Percentiles rank a stretch among this genome's conserved stretches.
phyloP scores from a whole-genome alignment of 148 eudicot genomes.

The Fagopyrum tataricum region DNA sequence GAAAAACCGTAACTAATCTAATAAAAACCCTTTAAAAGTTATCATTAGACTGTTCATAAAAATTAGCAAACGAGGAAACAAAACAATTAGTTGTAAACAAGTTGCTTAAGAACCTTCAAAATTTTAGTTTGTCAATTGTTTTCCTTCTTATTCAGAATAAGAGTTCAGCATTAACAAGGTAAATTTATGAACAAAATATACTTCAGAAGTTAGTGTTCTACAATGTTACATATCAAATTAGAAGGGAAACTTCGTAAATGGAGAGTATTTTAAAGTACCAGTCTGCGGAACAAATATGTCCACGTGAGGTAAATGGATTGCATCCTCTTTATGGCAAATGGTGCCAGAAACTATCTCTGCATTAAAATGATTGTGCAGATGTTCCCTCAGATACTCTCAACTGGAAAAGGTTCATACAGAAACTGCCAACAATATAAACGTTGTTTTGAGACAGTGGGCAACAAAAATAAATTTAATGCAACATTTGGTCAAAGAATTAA shows the following conservation, averaged over 20 bases:
- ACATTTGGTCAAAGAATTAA: neutral
- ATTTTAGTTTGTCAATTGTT: neutral
- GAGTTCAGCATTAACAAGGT: neutral
- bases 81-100: neutral
- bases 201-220: neutral
- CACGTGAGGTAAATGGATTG: conserved; percentile 93
- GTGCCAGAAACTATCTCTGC: conserved; percentile 97
- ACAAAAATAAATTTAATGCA: neutral
- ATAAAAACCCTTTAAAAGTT: neutral
- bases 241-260: neutral
- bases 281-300: conserved; percentile 92
- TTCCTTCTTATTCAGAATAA: neutral
- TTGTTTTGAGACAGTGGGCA: neutral
- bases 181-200: neutral
- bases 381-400: conserved; percentile 95
- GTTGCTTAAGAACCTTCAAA: neutral
- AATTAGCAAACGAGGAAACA: neutral
- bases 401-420: conserved; percentile 96
- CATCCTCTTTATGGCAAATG: conserved; percentile 83
- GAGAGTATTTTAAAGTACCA: conserved; percentile 18
- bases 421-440: conserved; percentile 38
- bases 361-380: conserved; percentile 86
- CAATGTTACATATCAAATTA: neutral
- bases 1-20: neutral
- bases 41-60: neutral